These are phyloP conservation scores for Pseudocercospora cruenta DNA, from an alignment of 2,329 filamentous ascomycete genomes.

Conservation along the genomic window DNA sequence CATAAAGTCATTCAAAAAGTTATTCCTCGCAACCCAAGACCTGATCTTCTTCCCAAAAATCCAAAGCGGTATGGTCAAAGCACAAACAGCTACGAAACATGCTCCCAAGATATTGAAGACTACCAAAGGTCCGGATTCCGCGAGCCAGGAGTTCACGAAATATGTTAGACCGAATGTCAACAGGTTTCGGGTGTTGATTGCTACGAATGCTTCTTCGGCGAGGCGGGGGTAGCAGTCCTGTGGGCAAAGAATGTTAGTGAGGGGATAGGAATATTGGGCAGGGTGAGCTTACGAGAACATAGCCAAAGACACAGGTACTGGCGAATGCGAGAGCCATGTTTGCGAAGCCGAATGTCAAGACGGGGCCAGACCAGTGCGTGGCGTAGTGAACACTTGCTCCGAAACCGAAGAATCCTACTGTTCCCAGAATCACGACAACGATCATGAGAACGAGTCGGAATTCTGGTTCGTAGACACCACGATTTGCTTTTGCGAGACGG, in stretches of 20 bases:
- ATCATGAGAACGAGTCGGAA: constrained; percentile 42
- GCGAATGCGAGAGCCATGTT: constrained; percentile 55
- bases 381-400: constrained; percentile 50
- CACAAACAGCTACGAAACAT: constrained; percentile 49
- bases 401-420: constrained; percentile 54
- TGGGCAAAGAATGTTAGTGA: not conserved
- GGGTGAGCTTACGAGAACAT: constrained; percentile 44
- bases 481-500: constrained; percentile 35
- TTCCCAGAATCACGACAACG: constrained; percentile 47
- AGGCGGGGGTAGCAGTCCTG: constrained; percentile 51
- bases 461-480: constrained; percentile 42
- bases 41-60: constrained; percentile 54
- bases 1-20: constrained; percentile 40
- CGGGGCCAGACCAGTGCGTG: constrained; percentile 54
- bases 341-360: constrained; percentile 54
- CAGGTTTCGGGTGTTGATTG: constrained; percentile 55
- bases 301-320: constrained; percentile 55
- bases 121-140: constrained; percentile 31
- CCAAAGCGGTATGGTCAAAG: constrained; percentile 55
- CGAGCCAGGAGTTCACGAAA: constrained; percentile 42
- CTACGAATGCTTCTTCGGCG: constrained; percentile 56
- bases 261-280: not conserved
- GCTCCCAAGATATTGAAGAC: constrained; percentile 39
- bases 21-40: constrained; percentile 47
- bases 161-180: constrained; percentile 53